These are phyloP conservation scores for Trichosporon ovoides DNA, from an alignment of 1,284 basidiomycete genomes.

Conservation along the genomic window DNA sequence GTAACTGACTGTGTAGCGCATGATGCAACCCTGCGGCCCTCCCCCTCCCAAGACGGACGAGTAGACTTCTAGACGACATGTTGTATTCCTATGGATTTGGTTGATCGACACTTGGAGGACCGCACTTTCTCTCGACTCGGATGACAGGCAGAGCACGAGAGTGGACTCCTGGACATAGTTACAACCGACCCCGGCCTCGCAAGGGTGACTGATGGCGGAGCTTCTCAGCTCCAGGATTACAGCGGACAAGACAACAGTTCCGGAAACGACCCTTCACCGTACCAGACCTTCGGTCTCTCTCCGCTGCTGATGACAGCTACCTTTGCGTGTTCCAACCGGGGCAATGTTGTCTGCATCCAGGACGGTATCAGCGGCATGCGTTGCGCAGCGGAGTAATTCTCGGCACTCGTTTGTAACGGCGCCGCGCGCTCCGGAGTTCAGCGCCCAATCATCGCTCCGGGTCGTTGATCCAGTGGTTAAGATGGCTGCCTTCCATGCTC, in stretches of 20 bases:
- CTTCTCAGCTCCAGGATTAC: no score
- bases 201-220: no score
- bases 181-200: no score
- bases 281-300: no score
- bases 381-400: no score
- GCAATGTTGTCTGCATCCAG: no score
- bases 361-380: neutral
- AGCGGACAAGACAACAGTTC: no score
- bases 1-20: constrained; percentile 57
- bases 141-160: no score
- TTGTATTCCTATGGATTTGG: constrained; percentile 12
- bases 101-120: neutral
- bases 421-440: neutral
- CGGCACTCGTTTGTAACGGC: neutral
- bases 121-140: neutral
- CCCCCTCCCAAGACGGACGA: constrained; percentile 91
- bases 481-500: constrained; percentile 1
- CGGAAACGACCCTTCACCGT: no score
- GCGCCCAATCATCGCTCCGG: neutral
- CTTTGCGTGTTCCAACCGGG: no score
- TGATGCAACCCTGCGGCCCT: constrained; percentile 97
- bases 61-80: constrained; percentile 24
- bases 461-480: constrained; percentile 3
- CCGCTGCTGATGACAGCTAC: no score
- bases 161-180: no score